Evolutionary conservation across 306 rosid species (phyloP), one percentile per base, ranked within the genome.

Genomic region (Quercus wislizeni): DNA sequence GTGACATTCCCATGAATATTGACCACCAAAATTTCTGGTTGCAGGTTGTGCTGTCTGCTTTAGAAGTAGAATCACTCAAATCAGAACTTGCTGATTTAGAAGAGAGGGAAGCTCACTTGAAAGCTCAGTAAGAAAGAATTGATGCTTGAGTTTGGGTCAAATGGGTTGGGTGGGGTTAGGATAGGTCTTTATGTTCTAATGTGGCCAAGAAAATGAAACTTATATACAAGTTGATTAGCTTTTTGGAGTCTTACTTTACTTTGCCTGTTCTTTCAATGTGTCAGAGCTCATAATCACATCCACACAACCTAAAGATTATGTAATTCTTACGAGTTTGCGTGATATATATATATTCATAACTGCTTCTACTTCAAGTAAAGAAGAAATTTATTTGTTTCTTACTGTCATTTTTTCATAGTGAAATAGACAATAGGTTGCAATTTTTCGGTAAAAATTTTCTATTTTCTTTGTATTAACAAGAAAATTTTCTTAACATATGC

Each of bases 41-140:
- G 79, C 78, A 94, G 97, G 91, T 92, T 78, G 89, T 79, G 85
- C 81, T 92, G 72, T 85, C 90, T 74, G 88, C 85, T 71, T 89
- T 81, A 55, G 92, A 92, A 88, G 71, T 91, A 71, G 97, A 91
- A 78, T 90, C 99, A 73, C 91, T 94, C 85, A 89, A 88, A 27
- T 84, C 97, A 10, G 97, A 88, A 83, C 87, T 94, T 75, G 93
- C 88, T 68, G 96, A 92, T 72, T 67, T 86, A 81, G 97, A 88
- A 87, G 97, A 94, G 83, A 91, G 83, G 84, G 99, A 91, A 89
- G 94, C 99, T 80, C 95, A 88, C 70, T 75, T 91, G 71, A 94
- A 86, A 84, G 97, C 99, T 81, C 91, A 78, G 99, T 94, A 83
- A 87, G 97, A 52, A 80, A 74, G 67, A 18, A 63, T 41, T 85